phyloP scores from a whole-genome alignment of 2,329 filamentous ascomycete species.

The Stachybotrys chlorohalonatus region DNA sequence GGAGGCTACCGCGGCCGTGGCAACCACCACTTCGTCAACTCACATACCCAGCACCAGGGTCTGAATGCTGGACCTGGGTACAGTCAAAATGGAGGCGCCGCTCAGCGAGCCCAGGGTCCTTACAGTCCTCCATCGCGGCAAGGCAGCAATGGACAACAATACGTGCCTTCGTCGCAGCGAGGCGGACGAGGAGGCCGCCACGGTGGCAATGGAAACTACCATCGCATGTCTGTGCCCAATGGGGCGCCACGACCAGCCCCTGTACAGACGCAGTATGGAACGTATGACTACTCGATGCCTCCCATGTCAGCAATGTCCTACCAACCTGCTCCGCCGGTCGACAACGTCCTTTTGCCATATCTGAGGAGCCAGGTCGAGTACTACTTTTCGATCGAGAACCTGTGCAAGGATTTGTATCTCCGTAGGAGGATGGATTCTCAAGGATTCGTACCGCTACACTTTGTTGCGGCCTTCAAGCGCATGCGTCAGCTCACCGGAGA shows the following conservation, averaged over 20 bases:
- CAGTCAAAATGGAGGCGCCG: slow-evolving; percentile 22
- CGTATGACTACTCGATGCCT: slow-evolving; percentile 30
- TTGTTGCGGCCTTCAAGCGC: slow-evolving; percentile 81
- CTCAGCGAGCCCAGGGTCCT: slow-evolving; percentile 24
- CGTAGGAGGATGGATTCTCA: slow-evolving; percentile 91
- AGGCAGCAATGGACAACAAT: slow-evolving; percentile 24
- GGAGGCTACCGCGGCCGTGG: slow-evolving; percentile 38
- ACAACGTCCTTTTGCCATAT: slow-evolving; percentile 36
- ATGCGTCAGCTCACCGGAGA: slow-evolving; percentile 44
- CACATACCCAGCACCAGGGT: slow-evolving; percentile 23
- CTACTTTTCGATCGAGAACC: slow-evolving; percentile 94
- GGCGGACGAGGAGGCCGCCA: slow-evolving; percentile 23
- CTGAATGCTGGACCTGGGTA: slow-evolving; percentile 15
- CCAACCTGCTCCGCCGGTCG: slow-evolving; percentile 37
- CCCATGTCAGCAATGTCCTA: slow-evolving; percentile 27
- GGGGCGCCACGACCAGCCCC: slow-evolving; percentile 23
- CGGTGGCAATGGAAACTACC: slow-evolving; percentile 20
- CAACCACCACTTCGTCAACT: slow-evolving; percentile 27
- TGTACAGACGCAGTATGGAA: slow-evolving; percentile 23
- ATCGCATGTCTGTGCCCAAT: slow-evolving; percentile 31
- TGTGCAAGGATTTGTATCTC: slow-evolving; percentile 86
- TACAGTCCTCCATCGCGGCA: slow-evolving; percentile 38
- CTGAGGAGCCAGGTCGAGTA: slow-evolving; percentile 62
- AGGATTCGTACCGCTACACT: slow-evolving; percentile 73
- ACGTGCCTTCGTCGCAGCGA: slow-evolving; percentile 21